Evolutionary conservation across 2,329 filamentous ascomycete species (phyloP), one percentile per base, ranked within the genome.

Genomic region (Cladosporium sp.): DNA sequence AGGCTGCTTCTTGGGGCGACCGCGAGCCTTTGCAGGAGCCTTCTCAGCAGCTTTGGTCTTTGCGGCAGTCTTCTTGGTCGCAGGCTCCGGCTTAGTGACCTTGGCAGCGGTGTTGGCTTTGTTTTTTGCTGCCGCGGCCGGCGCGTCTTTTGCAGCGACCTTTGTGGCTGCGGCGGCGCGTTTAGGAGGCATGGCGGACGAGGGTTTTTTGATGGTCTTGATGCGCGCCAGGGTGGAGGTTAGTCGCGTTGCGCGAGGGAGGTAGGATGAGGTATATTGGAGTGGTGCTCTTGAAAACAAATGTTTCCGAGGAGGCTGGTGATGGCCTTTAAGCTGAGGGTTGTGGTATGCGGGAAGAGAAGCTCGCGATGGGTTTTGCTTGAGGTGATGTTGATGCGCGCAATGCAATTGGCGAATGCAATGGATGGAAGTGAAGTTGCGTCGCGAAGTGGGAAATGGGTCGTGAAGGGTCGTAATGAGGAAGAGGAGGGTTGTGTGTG

Each of bases 21-120:
- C 62, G 37, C 67, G 63, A 44, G 58, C 65, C 40, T 61, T 52
- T 50, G 58, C 67, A 59, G 64, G 62, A 31, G 67, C 55, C 61
- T 74, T 73, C 18, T 72, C 55, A 65, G 71, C 70, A 46, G 70
- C 56, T 62, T 74, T 74, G 33, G 29, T 28, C 49, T 63, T 63
- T 21, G 61, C 37, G n/a, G 76, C 71, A 67, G 76, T 72, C 70
- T 73, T 78, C 66, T 74, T 74, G 26, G 69, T 62, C 7, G 70
- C 58, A 29, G 71, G 44, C 46, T 37, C 71, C 14, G 66, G 72
- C 65, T 69, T 68, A 5, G 69, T 68, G 49, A 68, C 67, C 64
- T 71, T 70, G 16, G 68, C 69, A 50, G 68, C 68, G 44, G 71
- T 65, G 67, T 71, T 73, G 58, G 69, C 69, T 55, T 65, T 65